Base-by-base conservation (phyloP, 2,329 filamentous ascomycete species). In the Colletotrichum cereale region DNA sequence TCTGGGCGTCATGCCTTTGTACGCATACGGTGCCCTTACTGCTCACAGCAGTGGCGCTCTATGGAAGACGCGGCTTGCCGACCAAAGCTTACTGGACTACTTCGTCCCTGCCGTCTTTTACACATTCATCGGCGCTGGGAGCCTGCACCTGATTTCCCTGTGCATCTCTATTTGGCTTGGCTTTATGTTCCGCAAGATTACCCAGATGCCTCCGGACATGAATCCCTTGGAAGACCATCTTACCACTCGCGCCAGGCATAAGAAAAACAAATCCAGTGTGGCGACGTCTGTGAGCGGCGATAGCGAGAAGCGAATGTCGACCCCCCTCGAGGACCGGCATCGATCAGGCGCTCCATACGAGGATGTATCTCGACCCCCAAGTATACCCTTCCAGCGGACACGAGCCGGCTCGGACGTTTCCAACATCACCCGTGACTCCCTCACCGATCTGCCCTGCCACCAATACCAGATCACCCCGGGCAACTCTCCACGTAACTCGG, bases 211-310 rank as follows among this genome's bases (percentile, higher is more conserved):
- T 7, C 95, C 96, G 0, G 96, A 98, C 78, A 94, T 97, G 93
- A 98, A 98, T 79, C 96, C 96, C 2, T 86, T 98, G 18, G 95
- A 98, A 79, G 90, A 93, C 75, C 91, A 96, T 77, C 84, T 97
- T 69, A 98, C 95, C 1, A 91, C 93, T 14, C 89, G 91, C 31
- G 84, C 82, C 68, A 86, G 82, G 78, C 94, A 97, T 82, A 95
- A 95, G 85, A 90, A 92, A 78, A 95, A 93, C 80, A 89, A 88
- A 80, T 88, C 87, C 1, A 89, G 87, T 1, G 77, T 89, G 36
- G 82, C 84, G 5, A 88, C 85, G 2, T 78, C 79, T 8, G 83
- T 82, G 74, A 86, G 82, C 12, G 75, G 75, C 53, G 75, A 80
- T 3, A 84, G 85, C 12, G 89, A 93, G 73, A 93, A 93, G 79